Evolutionary conservation across 371 early-diverging fungal genomes (phyloP).

Genomic region (Syncephalastrum monosporum): DNA sequence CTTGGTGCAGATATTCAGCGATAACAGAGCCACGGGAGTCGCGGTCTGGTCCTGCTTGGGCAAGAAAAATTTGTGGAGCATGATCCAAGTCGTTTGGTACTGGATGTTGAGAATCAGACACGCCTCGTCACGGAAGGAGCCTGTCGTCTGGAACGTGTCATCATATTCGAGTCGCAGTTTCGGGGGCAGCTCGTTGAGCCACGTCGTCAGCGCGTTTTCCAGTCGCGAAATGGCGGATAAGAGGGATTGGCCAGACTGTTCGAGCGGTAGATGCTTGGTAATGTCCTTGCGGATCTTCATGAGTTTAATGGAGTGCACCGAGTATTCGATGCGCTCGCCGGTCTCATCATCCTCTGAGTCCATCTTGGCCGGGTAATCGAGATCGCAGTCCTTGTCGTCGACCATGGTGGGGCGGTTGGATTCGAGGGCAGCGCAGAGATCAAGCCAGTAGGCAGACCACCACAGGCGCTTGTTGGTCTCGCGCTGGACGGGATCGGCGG

Average conservation of each 20-base stretch:
- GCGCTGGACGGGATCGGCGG: constrained; percentile 46
- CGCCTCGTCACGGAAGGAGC: constrained; percentile 42
- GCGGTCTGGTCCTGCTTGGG: constrained; percentile 43
- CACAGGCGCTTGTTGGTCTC: constrained; percentile 60
- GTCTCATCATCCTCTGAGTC: constrained; percentile 48
- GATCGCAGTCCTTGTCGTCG: constrained; percentile 60
- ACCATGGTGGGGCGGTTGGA: constrained; percentile 55
- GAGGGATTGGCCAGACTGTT: constrained; percentile 44
- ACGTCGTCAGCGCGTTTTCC: constrained; percentile 51
- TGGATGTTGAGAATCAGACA: constrained; percentile 38
- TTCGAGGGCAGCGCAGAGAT: constrained; percentile 49
- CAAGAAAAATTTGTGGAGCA: constrained; percentile 50
- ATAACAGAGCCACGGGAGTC: constrained; percentile 30
- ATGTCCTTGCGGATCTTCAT: constrained; percentile 60
- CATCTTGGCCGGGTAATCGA: constrained; percentile 53
- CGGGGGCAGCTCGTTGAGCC: constrained; percentile 50
- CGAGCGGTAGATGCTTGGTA: constrained; percentile 48
- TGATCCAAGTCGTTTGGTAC: constrained; percentile 50
- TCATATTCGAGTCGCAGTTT: constrained; percentile 23
- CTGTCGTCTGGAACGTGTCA: constrained; percentile 26
- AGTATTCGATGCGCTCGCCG: constrained; percentile 46
- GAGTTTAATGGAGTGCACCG: constrained; percentile 51
- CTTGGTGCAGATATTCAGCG: constrained; percentile 33
- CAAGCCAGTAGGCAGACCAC: constrained; percentile 67
- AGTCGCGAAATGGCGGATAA: constrained; percentile 51